Evolutionary conservation across 805 yeast genomes (phyloP).

Genomic region (Candida tammaniensis): DNA sequence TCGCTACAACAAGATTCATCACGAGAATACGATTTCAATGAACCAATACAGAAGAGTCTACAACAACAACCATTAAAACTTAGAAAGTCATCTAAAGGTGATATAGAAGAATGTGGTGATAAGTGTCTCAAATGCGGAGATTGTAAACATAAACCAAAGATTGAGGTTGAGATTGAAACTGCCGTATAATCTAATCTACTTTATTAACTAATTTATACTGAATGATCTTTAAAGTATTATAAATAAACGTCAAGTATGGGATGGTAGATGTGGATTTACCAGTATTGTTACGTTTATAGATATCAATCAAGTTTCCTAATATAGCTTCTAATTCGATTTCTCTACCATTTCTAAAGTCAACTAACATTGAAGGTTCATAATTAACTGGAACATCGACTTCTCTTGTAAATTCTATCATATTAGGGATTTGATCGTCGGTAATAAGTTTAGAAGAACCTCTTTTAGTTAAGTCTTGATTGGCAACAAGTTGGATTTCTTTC

Average conservation of each 20-base stretch:
- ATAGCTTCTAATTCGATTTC: conserved; percentile 37
- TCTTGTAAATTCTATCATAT: conserved; percentile 45
- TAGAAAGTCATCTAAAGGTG: no score
- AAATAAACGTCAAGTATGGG: conserved; percentile 59
- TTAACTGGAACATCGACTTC: conserved; percentile 47
- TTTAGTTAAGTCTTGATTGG: conserved; percentile 21
- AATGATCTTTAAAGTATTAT: conserved; percentile 54
- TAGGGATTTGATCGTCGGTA: conserved; percentile 24
- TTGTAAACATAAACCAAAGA: conserved; percentile 20
- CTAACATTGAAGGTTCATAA: conserved; percentile 42
- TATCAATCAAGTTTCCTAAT: conserved; percentile 36
- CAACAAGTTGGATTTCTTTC: conserved; percentile 19
- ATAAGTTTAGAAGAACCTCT: conserved; percentile 11
- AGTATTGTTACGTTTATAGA: conserved; percentile 36
- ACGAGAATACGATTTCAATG: no score
- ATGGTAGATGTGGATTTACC: conserved; percentile 22
- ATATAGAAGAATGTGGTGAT: conserved; percentile 18
- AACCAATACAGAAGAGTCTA: conserved; percentile 1
- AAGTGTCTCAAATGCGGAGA: conserved; percentile 30
- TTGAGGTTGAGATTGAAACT: conserved; percentile 12
- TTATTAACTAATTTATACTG: conserved; percentile 40
- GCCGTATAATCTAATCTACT: background rate
- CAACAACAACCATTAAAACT: no score
- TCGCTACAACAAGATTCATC: no score
- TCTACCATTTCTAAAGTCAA: conserved; percentile 35